Base-by-base conservation (phyloP, 2,329 filamentous ascomycete species). In the Colletotrichum sp. region DNA sequence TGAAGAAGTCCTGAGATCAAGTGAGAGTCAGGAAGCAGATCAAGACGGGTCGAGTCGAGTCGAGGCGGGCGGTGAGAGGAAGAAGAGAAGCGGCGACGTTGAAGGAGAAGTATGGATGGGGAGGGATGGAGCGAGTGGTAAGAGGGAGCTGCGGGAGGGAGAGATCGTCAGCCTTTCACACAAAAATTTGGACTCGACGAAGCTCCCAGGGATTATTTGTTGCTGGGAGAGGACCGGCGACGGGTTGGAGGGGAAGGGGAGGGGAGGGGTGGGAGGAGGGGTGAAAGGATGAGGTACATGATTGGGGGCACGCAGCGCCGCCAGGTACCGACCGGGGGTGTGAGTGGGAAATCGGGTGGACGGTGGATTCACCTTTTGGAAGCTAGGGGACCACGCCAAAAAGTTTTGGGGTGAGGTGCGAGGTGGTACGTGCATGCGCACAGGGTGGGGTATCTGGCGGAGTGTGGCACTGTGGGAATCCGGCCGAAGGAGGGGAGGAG, bases 131-230 rank as follows among this genome's bases (percentile, higher is more conserved):
- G 44, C 44, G 44, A 49, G 77, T 72, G 66, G 77, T 68, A 71
- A 66, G 76, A 78, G 66, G 65, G 60, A 75, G 71, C 60, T 75
- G 49, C 59, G 72, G 65, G 72, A 77, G 75, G 77, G 66, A 78
- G 77, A 77, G 77, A 78, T 78, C 76, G 77, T 78, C 77, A 78
- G 77, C 77, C 77, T 77, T 78, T 76, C 73, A 76, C 75, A 78
- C 75, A 77, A 78, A 78, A 78, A 66, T 78, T 78, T 78, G 77
- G 77, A 75, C 60, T 74, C 32, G 76, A 69, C 71, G 75, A 72
- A 75, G 72, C 71, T 69, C 69, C 57, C 73, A 77, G 73, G 72
- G 76, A 75, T 75, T 76, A 76, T 76, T 72, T 76, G 73, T 77
- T 77, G 76, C 74, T 76, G 76, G 76, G 76, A 57, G 69, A 75